Percentiles rank a stretch among this genome's conserved stretches.
phyloP scores from a whole-genome alignment of 441 rosid genomes.

The Croton laevigatus region DNA sequence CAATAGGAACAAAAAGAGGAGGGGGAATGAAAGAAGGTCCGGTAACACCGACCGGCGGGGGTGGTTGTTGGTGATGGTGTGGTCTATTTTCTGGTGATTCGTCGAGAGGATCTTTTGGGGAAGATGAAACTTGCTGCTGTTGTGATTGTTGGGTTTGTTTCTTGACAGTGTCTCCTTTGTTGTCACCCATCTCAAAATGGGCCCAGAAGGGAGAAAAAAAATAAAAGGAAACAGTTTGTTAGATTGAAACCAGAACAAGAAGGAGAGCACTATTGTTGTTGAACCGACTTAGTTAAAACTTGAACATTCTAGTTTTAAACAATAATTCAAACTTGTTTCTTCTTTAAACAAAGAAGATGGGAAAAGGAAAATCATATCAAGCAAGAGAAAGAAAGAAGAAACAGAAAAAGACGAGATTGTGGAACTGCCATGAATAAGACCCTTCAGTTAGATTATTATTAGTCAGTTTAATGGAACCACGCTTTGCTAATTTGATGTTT shows the following conservation, averaged over 20 bases:
- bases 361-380: slow-evolving; percentile 9
- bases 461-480: slow-evolving; percentile 38
- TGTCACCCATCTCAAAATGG: slow-evolving; percentile 67
- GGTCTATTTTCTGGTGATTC: slow-evolving; percentile 48
- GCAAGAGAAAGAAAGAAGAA: slow-evolving; percentile 3
- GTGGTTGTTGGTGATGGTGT: slow-evolving; percentile 43
- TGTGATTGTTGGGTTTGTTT: slow-evolving; percentile 39
- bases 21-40: slow-evolving; percentile 51
- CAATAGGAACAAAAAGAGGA: slow-evolving; percentile 55
- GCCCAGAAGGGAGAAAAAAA: slow-evolving; percentile 27
- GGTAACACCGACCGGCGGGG: slow-evolving; percentile 27
- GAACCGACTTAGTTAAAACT: slow-evolving; percentile 32
- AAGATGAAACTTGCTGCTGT: slow-evolving; percentile 39
- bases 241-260: slow-evolving; percentile 30
- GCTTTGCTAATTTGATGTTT: slow-evolving; percentile 40
- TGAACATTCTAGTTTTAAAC: slow-evolving; percentile 6
- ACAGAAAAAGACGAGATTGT: slow-evolving; percentile 34
- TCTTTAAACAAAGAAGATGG: slow-evolving; percentile 4
- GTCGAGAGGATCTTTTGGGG: slow-evolving; percentile 58
- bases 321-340: neutral
- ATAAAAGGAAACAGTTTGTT: neutral
- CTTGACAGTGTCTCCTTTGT: slow-evolving; percentile 56
- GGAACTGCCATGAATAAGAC: slow-evolving; percentile 59
- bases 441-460: slow-evolving; percentile 33
- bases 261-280: slow-evolving; percentile 22